phyloP scores from a whole-genome alignment of 345 rosid species.

The Salix viminalis region DNA sequence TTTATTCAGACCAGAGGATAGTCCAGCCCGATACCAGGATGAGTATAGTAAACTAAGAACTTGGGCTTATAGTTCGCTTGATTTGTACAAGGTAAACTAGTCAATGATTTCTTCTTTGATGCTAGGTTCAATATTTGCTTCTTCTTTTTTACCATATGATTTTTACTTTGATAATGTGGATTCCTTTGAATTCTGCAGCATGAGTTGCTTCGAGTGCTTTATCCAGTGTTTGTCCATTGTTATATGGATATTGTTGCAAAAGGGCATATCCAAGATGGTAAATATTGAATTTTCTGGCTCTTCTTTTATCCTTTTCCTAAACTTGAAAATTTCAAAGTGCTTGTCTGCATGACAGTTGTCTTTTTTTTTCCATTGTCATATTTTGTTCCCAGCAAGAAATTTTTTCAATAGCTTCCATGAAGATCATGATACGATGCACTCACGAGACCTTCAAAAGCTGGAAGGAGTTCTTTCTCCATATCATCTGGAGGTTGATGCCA shows the following conservation, averaged over 20 bases:
- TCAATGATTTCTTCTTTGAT: not conserved
- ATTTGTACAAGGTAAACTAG: slow-evolving; percentile 65
- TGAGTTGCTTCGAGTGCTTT: slow-evolving; percentile 91
- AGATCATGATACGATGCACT: slow-evolving; percentile 83
- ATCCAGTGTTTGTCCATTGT: slow-evolving; percentile 90
- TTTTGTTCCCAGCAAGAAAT: slow-evolving; percentile 46
- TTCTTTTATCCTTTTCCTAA: not conserved
- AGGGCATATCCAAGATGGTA: slow-evolving; percentile 82
- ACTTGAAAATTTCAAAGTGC: not conserved
- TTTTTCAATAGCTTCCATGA: slow-evolving; percentile 76
- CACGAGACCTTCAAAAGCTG: slow-evolving; percentile 85
- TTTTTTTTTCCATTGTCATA: not conserved
- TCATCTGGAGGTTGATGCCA: slow-evolving; percentile 75
- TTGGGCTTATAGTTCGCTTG: slow-evolving; percentile 78
- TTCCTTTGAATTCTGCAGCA: slow-evolving; percentile 52
- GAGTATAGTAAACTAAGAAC: slow-evolving; percentile 78
- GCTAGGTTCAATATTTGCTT: not conserved
- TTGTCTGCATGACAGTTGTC: not conserved
- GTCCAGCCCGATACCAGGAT: slow-evolving; percentile 58
- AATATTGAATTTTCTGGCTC: not conserved
- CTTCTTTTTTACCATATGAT: not conserved
- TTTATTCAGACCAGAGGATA: slow-evolving; percentile 53
- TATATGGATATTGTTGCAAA: slow-evolving; percentile 88
- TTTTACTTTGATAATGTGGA: not conserved
- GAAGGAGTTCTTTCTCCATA: slow-evolving; percentile 92